These are phyloP conservation scores for Coemansia guatemalensis DNA, from an alignment of 192 early-diverging fungal species.

Conservation along the genomic window DNA sequence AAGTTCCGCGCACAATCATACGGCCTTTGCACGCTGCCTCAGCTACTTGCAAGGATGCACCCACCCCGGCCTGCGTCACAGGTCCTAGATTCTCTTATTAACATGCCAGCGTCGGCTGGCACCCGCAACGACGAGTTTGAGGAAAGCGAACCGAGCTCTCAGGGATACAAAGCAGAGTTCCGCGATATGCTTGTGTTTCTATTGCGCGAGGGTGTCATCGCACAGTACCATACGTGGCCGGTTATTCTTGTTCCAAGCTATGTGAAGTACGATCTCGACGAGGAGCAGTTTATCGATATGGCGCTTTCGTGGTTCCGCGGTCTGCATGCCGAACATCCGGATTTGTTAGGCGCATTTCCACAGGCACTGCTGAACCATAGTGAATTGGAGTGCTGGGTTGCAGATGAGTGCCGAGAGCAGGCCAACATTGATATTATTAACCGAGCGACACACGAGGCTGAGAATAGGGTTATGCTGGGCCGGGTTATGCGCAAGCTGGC, in stretches of 20 bases:
- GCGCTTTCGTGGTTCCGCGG: conserved; percentile 45
- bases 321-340: conserved; percentile 45
- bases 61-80: conserved; percentile 39
- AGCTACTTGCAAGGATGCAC: conserved; percentile 39
- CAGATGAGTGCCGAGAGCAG: conserved; percentile 32
- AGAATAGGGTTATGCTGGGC: conserved; percentile 35
- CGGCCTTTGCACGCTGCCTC: conserved; percentile 27
- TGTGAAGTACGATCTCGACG: conserved; percentile 49
- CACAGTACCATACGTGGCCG: conserved; percentile 82
- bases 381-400: conserved; percentile 37
- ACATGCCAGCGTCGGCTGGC: conserved; percentile 47
- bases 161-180: conserved; percentile 64
- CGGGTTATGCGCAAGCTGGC: conserved; percentile 49
- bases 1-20: conserved; percentile 18
- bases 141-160: conserved; percentile 10
- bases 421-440: conserved; percentile 21
- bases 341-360: conserved; percentile 46
- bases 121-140: conserved; percentile 11
- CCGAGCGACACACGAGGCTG: conserved; percentile 28
- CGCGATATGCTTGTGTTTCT: conserved; percentile 83
- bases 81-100: conserved; percentile 32
- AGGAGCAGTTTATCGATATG: conserved; percentile 47
- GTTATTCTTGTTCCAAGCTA: conserved; percentile 62
- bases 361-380: conserved; percentile 34
- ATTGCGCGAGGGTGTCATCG: conserved; percentile 71